These are phyloP conservation scores for Aspergillus sparsus DNA, from an alignment of 495 filamentous ascomycete species.

Conservation along the genomic window DNA sequence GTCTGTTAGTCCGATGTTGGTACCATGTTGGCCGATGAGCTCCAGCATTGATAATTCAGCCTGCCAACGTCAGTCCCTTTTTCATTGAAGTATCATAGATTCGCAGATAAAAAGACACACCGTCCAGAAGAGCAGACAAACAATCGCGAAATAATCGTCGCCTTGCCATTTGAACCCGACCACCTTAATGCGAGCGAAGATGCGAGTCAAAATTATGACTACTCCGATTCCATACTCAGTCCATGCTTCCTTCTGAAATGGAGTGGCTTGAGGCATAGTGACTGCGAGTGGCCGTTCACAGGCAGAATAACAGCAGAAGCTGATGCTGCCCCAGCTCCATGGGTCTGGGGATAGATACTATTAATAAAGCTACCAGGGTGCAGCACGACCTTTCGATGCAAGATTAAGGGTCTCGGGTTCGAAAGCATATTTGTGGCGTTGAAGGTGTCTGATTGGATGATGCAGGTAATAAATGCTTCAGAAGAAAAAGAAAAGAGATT, in stretches of 20 bases:
- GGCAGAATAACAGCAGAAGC: neutral
- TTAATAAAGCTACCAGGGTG: neutral
- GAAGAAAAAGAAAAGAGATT: too few species aligned
- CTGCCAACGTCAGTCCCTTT: constrained; percentile 1
- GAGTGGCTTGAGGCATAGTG: constrained; percentile 16
- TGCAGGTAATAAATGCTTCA: neutral
- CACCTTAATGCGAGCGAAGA: constrained; percentile 25
- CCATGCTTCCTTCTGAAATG: constrained; percentile 30
- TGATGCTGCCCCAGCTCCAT: neutral
- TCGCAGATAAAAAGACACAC: constrained; percentile 1
- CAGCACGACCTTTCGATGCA: neutral
- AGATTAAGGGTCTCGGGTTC: neutral
- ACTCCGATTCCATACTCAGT: constrained; percentile 25
- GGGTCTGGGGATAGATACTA: neutral
- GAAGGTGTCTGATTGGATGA: neutral
- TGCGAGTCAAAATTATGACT: constrained; percentile 23
- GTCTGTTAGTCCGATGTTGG: constrained; percentile 48
- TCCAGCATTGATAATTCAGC: constrained; percentile 23
- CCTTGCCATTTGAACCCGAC: constrained; percentile 29
- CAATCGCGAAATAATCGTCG: constrained; percentile 29
- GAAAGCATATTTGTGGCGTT: constrained; percentile 1
- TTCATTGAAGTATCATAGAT: neutral
- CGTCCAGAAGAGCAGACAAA: constrained; percentile 27
- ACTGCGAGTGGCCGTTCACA: neutral
- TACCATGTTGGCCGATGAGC: constrained; percentile 24